A percentile compares a stretch with the other conserved stretches of the same genome.
These are phyloP conservation scores for Dichotomocladium elegans DNA, from an alignment of 371 early-diverging fungal species.

Conservation along the genomic window DNA sequence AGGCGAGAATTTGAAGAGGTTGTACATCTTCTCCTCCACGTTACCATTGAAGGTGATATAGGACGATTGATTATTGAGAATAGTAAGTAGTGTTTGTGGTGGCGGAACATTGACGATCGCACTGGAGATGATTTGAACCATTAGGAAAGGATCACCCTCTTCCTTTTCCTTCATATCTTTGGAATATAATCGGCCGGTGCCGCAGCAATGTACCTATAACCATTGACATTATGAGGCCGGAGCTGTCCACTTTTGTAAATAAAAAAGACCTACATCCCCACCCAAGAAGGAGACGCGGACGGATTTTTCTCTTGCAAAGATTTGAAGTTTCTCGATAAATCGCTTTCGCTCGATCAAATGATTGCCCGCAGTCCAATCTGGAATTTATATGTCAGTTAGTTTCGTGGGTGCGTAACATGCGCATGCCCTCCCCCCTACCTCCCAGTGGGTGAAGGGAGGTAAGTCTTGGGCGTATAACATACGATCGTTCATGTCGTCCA, in stretches of 20 bases:
- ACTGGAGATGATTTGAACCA: constrained; percentile 75
- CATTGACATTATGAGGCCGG: not conserved
- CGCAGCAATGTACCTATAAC: constrained; percentile 64
- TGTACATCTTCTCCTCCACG: constrained; percentile 36
- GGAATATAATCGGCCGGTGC: constrained; percentile 60
- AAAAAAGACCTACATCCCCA: constrained; percentile 59
- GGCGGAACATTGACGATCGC: constrained; percentile 68
- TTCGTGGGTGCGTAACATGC: not conserved
- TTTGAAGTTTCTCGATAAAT: constrained; percentile 64
- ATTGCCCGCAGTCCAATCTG: constrained; percentile 67
- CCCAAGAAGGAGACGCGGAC: constrained; percentile 77
- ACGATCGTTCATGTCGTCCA: constrained; percentile 80
- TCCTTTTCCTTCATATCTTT: constrained; percentile 42
- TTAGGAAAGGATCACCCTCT: constrained; percentile 62
- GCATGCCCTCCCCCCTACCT: not conserved
- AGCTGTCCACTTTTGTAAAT: not conserved
- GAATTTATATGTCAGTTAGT: not conserved
- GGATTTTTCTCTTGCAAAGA: constrained; percentile 51
- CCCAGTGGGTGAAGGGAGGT: no score
- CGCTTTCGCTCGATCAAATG: constrained; percentile 68
- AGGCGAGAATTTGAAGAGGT: constrained; percentile 30
- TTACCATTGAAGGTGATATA: constrained; percentile 29
- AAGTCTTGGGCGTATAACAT: constrained; percentile 10
- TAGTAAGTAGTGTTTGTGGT: constrained; percentile 30
- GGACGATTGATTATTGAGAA: constrained; percentile 32